Evolutionary conservation across 78 protist species (phyloP), one percentile per base, ranked within the genome.

Genomic region (Dictyostelium intermedium): DNA sequence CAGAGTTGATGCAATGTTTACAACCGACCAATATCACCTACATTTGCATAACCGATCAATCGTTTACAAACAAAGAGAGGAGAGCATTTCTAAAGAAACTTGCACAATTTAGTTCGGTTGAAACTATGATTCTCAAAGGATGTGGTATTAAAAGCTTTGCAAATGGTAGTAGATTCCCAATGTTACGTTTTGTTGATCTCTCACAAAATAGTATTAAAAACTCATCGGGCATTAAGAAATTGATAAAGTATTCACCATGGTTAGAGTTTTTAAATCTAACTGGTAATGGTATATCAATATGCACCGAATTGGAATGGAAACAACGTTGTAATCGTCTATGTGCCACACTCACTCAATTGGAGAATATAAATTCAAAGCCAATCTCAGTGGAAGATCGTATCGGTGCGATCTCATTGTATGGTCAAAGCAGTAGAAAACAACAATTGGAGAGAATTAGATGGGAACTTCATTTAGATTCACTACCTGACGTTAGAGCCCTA

Each of bases 251-350:
- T 70, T 89, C 94, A 41, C 27, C 27, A 35, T 63, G 73, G 32
- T 50, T 89, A 50, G 94, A 89, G 45, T 78, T 89, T 18, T 70
- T 89, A 10, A 63, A 89, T 89, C 23, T 89, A 10, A 9, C 76
- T 5, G 87, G 74, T 14, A 89, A 89, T 69, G 86, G 86, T 32
- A n/a, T 80, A 5, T 34, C 43, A 6, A 5, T n/a, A 18, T 11
- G 30, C 2, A 32, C 18, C 0, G 86, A 82, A 39, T 18, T 77
- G 2, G 92, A 73, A 8, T n/a, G 16, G 32, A 80, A 66, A 23
- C 72, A 56, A 30, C 41, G 56, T 27, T 66, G 41, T 13, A 25
- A 79, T 23, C 39, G 79, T 63, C 30, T 87, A 16, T 18, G n/a
- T 3, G 39, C 85, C 7, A 25, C 60, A 35, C 47, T 89, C 20